Percentiles rank a stretch among this genome's conserved stretches.
Conservation (phyloP, 306 rosid genomes). For the Gleditsia sinensis region DNA sequence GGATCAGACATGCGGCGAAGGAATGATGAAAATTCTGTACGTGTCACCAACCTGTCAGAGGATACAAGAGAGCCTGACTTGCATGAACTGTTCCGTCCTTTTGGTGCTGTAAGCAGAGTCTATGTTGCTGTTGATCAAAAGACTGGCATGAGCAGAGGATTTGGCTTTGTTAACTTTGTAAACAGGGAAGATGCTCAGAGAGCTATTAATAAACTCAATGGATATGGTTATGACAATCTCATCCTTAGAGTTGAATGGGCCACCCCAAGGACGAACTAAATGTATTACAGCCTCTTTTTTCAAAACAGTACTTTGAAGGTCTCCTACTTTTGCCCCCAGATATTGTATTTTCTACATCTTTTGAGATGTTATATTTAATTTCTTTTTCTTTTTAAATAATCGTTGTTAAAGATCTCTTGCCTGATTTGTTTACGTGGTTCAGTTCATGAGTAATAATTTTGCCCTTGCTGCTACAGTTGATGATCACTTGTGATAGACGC, state of each 20-base stretch:
- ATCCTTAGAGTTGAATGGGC: constrained; percentile 61
- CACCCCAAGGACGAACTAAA: constrained; percentile 46
- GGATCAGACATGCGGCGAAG: constrained; percentile 89
- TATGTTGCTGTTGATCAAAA: constrained; percentile 91
- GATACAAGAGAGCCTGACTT: constrained; percentile 93
- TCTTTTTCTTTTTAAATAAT: neutral
- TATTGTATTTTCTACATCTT: neutral
- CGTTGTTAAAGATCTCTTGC: neutral
- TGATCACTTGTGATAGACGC: neutral
- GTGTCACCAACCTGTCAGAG: constrained; percentile 95
- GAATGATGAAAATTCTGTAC: constrained; percentile 92
- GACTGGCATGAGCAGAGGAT: constrained; percentile 88
- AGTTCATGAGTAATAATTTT: neutral
- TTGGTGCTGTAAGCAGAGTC: constrained; percentile 87
- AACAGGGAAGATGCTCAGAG: constrained; percentile 94
- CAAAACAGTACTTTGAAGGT: constrained; percentile 11
- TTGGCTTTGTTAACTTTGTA: constrained; percentile 94
- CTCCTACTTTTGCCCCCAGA: constrained; percentile 22
- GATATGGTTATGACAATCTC: constrained; percentile 85
- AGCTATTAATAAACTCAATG: constrained; percentile 89
- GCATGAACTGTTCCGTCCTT: constrained; percentile 92
- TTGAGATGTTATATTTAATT: constrained; percentile 13
- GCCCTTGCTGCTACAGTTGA: neutral
- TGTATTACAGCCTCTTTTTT: neutral
- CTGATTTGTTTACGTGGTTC: constrained; percentile 11